phyloP scores from a whole-genome alignment of 345 rosid genomes.

The Passiflora organensis region DNA sequence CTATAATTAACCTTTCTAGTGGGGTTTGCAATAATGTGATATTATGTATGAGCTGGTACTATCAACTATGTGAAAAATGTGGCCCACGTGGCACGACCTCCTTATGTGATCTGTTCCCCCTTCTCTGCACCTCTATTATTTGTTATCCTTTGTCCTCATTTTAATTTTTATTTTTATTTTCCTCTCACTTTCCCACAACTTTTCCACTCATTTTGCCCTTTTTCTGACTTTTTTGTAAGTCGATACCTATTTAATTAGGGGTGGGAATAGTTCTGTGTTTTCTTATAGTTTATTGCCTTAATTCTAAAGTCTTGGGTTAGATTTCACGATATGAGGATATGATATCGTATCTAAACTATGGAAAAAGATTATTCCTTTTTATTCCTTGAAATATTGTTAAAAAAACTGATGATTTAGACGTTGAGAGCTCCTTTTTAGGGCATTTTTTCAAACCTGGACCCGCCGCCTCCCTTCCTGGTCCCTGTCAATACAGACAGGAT shows the following conservation, averaged over 20 bases:
- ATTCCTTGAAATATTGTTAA: no score
- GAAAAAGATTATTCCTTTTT: no score
- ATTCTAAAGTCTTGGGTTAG: no score
- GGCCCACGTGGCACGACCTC: not conserved
- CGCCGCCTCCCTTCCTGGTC: no score
- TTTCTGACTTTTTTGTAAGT: not conserved
- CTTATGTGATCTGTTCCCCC: not conserved
- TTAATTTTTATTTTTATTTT: not conserved
- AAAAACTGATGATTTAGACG: no score
- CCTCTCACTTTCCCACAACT: not conserved
- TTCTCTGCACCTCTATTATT: not conserved
- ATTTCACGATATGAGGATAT: not conserved
- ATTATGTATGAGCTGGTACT: constrained; percentile 9
- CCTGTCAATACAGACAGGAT: no score
- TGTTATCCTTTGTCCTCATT: not conserved
- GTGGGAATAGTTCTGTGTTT: not conserved
- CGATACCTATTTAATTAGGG: no score
- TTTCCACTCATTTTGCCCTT: not conserved
- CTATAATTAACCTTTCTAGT: not conserved
- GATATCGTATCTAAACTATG: not conserved
- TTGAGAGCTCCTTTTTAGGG: no score
- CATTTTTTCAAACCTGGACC: no score
- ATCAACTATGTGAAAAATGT: constrained; percentile 1
- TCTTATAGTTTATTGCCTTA: no score
- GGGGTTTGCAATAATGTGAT: not conserved